These are phyloP conservation scores for Boletus insuetus DNA, from an alignment of 768 basidiomycete species.

Conservation along the genomic window DNA sequence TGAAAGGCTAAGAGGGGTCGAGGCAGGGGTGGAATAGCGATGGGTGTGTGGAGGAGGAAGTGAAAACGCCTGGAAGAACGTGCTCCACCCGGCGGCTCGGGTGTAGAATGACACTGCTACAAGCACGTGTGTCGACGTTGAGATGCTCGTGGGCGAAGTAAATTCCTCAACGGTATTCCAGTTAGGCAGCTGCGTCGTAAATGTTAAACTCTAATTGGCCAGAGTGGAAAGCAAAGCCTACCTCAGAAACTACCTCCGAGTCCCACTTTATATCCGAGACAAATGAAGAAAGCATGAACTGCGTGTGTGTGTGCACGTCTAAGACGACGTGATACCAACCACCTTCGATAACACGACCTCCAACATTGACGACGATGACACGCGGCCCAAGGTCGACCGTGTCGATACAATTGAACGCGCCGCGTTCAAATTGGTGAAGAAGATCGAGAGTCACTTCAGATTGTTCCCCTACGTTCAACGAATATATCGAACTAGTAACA, in stretches of 20 bases:
- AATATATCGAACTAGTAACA: slow-evolving; percentile 6
- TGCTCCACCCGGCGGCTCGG: not conserved
- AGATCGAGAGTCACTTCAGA: slow-evolving; percentile 8
- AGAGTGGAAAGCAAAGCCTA: not conserved
- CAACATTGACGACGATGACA: slow-evolving; percentile 5
- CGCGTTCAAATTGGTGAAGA: slow-evolving; percentile 11
- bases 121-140: slow-evolving; percentile 22
- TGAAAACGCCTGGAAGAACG: slow-evolving; percentile 12
- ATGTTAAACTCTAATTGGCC: not conserved
- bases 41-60: slow-evolving; percentile 2
- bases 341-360: not conserved
- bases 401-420: not conserved
- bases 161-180: not conserved
- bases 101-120: slow-evolving; percentile 5
- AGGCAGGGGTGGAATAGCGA: not conserved
- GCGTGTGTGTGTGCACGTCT: slow-evolving; percentile 15
- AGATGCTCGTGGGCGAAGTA: slow-evolving; percentile 1
- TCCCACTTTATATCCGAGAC: not conserved
- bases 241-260: not conserved
- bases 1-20: slow-evolving; percentile 3
- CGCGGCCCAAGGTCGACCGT: slow-evolving; percentile 13
- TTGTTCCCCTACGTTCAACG: not conserved
- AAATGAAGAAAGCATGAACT: not conserved
- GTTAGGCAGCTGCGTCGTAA: not conserved
- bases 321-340: slow-evolving; percentile 4